Base-by-base conservation (phyloP, 2,329 filamentous ascomycete species). In the Furcasterigmium furcatum region DNA sequence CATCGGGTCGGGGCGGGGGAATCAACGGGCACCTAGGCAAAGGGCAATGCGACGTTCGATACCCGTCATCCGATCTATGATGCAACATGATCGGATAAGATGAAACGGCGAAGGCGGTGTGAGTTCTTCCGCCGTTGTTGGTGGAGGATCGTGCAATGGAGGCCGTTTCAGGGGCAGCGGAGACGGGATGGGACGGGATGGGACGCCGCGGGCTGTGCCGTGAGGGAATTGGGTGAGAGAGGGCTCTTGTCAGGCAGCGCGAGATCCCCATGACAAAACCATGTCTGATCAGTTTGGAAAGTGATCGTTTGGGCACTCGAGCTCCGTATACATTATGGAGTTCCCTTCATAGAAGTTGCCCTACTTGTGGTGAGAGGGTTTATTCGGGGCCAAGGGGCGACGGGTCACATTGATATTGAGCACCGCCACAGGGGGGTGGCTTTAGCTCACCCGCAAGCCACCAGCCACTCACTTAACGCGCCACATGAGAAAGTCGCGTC, bases 401-500 rank as follows among this genome's bases (percentile, higher is more conserved):
- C n/a, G n/a, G n/a, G n/a, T n/a, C n/a, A n/a, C n/a, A n/a, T n/a
- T n/a, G n/a, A n/a, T n/a, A n/a, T n/a, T n/a, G n/a, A n/a, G n/a
- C n/a, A n/a, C n/a, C n/a, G n/a, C n/a, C n/a, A n/a, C n/a, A 5
- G 20, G 13, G 38, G 22, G 38, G 21, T 27, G 14, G 12, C 12
- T 6, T 16, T 27, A 19, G 38, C 16, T 19, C 21, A 19, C 22
- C 38, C 21, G 16, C 14, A 4, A 12, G 24, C 22, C 38, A 6
- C 14, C 12, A 9, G 38, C 10, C 7, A 16, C 20, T 29, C 42
- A 44, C 25, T 44, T 38, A 30, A 44, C 35, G 42, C 42, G 42
- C 34, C 34, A 36, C 32, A 27, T n/a, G 38, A 41, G 24, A 39
- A 44, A 44, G 39, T 35, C 41, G 41, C 41, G 41, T 35, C 41